Base-by-base conservation (phyloP, 176 grass and related monocot species). In the Bromus sterilis region DNA sequence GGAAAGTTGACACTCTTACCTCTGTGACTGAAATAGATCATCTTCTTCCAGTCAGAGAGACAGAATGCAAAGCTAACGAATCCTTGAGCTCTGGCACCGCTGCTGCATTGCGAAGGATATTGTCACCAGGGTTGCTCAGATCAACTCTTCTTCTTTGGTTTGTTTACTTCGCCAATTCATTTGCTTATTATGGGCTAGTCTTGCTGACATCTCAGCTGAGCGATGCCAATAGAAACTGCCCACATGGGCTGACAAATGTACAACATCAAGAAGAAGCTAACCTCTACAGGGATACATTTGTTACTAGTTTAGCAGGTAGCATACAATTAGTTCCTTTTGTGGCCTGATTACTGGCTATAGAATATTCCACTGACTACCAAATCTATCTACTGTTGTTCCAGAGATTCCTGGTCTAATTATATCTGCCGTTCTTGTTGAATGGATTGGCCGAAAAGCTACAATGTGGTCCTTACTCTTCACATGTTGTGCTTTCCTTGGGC, bases 81-180 rank as follows among this genome's bases (percentile, higher is more conserved):
- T 48, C 53, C 55, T 68, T 72, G 58, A 76, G 18, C 58, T 82
- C 51, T 14, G 78, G 82, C 29, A 81, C 66, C n/a, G 34, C 85
- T 33, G 67, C 75, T 15, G 76, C 84, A 20, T 20, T 94, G 46
- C 60, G 37, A 59, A 59, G 25, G 24, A 81, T 94, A 66, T 40
- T 94, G 12, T 94, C 89, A 1, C 86, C 42, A 4, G 89, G 87
- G 36, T 14, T 91, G 40, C 15, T 78, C 57, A 89, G 77, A 85
- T 82, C 89, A 56, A 94, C 92, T 71, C 86, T 94, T 64, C 86
- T 94, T 53, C 78, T 91, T 8, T 94, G 92, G 92, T 83, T 91
- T 36, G 84, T 73, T 82, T 94, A 73, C 83, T 94, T 79, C 1
- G 92, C 89, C 21, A 91, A 91, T 82, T 87, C 92, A 32, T 94